Percentiles rank a stretch among this genome's conserved stretches.
Conservation (phyloP, 1,139 yeast genomes). For the Pneumocystis sp. region DNA sequence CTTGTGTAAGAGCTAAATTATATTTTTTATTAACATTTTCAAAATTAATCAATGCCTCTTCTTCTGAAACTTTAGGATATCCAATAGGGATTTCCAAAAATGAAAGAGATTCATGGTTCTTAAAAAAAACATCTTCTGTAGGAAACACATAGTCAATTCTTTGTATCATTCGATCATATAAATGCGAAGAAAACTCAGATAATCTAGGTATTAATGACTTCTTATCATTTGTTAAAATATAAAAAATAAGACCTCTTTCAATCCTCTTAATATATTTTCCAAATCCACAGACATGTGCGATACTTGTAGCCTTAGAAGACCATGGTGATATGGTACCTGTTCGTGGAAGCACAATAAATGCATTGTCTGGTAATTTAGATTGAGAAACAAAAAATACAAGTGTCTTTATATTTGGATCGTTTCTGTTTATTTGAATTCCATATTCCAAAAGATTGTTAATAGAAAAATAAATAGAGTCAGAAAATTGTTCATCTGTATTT, state of each 20-base stretch:
- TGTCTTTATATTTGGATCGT: background rate
- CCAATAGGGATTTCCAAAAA: slow-evolving; percentile 53
- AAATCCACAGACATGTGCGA: slow-evolving; percentile 77
- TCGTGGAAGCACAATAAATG: slow-evolving; percentile 75
- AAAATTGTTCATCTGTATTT: background rate
- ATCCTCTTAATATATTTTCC: slow-evolving; percentile 56
- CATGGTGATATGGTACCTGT: slow-evolving; percentile 96
- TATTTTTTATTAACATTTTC: slow-evolving; percentile 59
- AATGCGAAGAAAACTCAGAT: slow-evolving; percentile 28
- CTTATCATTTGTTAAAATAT: slow-evolving; percentile 36
- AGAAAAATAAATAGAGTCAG: background rate
- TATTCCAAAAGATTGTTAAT: background rate
- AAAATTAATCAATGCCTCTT: slow-evolving; percentile 38
- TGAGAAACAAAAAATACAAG: background rate
- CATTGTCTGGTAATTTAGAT: slow-evolving; percentile 18
- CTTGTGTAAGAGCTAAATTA: slow-evolving; percentile 84
- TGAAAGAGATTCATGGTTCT: slow-evolving; percentile 72
- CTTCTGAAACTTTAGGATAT: slow-evolving; percentile 15
- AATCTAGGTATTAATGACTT: slow-evolving; percentile 53
- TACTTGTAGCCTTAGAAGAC: slow-evolving; percentile 98
- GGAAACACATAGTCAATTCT: slow-evolving; percentile 40
- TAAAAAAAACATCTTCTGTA: slow-evolving; percentile 52
- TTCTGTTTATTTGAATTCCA: background rate
- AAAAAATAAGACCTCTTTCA: slow-evolving; percentile 74
- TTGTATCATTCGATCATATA: slow-evolving; percentile 95